Evolutionary conservation across 768 basidiomycete species (phyloP), one percentile per base, ranked within the genome.

Genomic region (Suillus occidentalis): DNA sequence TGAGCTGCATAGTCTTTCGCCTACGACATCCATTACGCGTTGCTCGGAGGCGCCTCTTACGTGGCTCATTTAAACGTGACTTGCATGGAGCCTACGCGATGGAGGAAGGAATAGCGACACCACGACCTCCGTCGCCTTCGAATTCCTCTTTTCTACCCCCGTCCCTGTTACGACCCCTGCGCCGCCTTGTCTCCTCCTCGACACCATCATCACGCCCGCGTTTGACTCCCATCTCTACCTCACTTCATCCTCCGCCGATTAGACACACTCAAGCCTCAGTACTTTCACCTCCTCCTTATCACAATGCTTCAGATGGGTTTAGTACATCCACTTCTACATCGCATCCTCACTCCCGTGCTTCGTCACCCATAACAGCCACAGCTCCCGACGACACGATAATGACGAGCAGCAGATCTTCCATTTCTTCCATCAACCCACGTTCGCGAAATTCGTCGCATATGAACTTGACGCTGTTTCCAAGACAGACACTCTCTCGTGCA

Each of bases 391-490:
- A 67, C 9, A 65, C 49, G 47, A 68, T 65, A 65, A 69, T 43
- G 40, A 36, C 68, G 72, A 77, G 72, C 71, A 78, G 75, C 55
- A 64, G 75, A 14, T 75, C 80, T 64, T 78, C 79, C 28, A 73
- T 84, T 58, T 78, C 85, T 61, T 82, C 84, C 34, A 65, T 73
- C 58, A 65, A 61, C 3, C 78, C 85, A 58, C 84, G 90, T 18
- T 91, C 90, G 68, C 80, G 87, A 68, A 91, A 90, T 67, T 80
- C 82, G 9, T 91, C 89, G 5, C 84, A 87, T 74, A 82, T 87
- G 73, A 91, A 84, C 72, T 72, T 91, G 43, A 80, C 78, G n/a
- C 72, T 86, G 65, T 76, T 81, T 39, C 81, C 88, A 50, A 81
- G 88, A 60, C 80, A 78, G 61, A 68, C 65, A 9, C 65, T 79